Evolutionary conservation across 495 filamentous ascomycete species (phyloP).

Genomic region (Penicillium odoratum): DNA sequence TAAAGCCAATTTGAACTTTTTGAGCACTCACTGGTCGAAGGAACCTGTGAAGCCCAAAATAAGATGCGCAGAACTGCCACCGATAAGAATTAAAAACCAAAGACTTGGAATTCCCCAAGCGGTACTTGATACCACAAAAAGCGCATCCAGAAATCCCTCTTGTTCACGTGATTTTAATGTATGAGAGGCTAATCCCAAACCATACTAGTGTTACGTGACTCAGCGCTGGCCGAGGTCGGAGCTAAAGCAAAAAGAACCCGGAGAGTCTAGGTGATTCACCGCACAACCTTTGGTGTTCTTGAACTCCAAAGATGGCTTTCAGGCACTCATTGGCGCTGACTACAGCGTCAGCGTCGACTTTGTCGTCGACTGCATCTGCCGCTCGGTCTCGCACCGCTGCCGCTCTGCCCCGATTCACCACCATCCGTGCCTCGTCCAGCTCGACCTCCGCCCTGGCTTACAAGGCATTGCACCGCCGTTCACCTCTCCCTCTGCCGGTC

Average conservation of each 20-base stretch:
- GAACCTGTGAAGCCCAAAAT: background rate
- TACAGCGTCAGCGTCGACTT: constrained; percentile 37
- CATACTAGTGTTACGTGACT: constrained; percentile 26
- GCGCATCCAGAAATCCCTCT: constrained; percentile 8
- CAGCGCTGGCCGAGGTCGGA: constrained; percentile 44
- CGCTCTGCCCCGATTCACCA: constrained; percentile 38
- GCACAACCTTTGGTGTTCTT: constrained; percentile 23
- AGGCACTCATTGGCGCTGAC: constrained; percentile 47
- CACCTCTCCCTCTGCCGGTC: constrained; percentile 76
- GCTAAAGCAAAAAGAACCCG: constrained; percentile 35
- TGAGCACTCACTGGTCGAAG: background rate
- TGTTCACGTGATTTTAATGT: constrained; percentile 6
- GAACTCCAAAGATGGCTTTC: constrained; percentile 46
- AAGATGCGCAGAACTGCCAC: background rate
- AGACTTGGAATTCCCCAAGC: background rate
- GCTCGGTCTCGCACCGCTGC: constrained; percentile 37
- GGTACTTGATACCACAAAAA: constrained; percentile 3
- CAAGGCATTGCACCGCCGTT: constrained; percentile 92
- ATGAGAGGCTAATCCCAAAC: background rate
- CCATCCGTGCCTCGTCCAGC: constrained; percentile 43
- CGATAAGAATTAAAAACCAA: background rate
- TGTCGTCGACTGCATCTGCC: constrained; percentile 33
- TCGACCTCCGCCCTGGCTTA: constrained; percentile 95
- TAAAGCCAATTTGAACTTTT: background rate
- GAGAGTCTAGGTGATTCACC: constrained; percentile 30